Conservation (phyloP, 2,329 filamentous ascomycete genomes). For the Penicillium sp. region DNA sequence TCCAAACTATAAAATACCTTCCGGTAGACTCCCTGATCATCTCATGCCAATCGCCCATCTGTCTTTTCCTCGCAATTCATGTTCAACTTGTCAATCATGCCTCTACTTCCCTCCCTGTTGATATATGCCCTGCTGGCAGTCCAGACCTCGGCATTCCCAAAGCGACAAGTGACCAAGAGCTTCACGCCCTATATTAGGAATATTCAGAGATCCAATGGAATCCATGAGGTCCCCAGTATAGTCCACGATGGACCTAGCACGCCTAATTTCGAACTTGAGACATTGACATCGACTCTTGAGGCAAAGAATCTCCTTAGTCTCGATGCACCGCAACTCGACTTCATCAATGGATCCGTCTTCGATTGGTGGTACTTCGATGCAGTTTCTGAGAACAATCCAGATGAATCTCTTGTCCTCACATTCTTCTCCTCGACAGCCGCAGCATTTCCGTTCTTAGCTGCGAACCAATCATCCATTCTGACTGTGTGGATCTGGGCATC, state of each 20-base stretch:
- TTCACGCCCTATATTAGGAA: neutral
- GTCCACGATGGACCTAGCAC: slow-evolving; percentile 10
- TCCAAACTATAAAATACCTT: neutral
- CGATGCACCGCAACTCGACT: slow-evolving; percentile 28
- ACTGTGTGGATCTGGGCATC: slow-evolving; percentile 29
- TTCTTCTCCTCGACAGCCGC: slow-evolving; percentile 33
- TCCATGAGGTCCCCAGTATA: slow-evolving; percentile 12
- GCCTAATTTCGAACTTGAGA: slow-evolving; percentile 15
- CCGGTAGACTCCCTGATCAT: neutral
- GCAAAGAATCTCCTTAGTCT: slow-evolving; percentile 14
- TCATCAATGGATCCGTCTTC: slow-evolving; percentile 32
- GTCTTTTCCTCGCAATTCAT: neutral
- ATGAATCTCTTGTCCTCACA: slow-evolving; percentile 31
- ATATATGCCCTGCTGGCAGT: neutral
- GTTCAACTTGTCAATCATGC: neutral
- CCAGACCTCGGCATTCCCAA: neutral
- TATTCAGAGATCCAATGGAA: neutral
- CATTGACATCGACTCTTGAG: neutral
- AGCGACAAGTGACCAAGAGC: neutral
- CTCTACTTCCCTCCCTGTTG: neutral
- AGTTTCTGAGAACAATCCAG: slow-evolving; percentile 28
- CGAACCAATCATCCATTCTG: slow-evolving; percentile 17
- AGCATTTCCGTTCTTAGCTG: slow-evolving; percentile 41
- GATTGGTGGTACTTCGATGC: slow-evolving; percentile 48
- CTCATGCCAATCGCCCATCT: neutral